Evolutionary conservation across 2,329 filamentous ascomycete species (phyloP), one percentile per base, ranked within the genome.

Genomic region (Hirsutella thompsonii): DNA sequence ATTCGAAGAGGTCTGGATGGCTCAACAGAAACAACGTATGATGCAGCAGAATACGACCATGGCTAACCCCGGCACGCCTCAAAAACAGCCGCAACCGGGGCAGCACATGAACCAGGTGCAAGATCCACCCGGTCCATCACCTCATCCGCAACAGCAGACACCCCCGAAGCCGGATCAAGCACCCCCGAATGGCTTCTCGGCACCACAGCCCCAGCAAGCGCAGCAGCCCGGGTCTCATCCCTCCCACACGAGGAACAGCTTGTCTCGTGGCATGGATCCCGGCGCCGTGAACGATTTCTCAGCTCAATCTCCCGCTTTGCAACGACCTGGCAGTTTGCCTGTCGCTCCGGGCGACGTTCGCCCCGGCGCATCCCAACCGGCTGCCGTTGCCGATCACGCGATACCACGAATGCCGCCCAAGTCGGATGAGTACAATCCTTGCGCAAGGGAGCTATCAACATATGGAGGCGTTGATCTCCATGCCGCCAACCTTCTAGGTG

Each of bases 381-480:
- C 38, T 11, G 33, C 50, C 16, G 44, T 36, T 26, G 39, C 46
- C 21, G 60, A 62, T 40, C 57, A 54, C 4, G 50, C 55, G 5
- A 55, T 61, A 48, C 54, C 57, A n/a, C 63, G 63, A 1, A 58
- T 67, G 21, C 56, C 60, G 1, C 59, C 60, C 1, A 64, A 72
- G 40, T 63, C 70, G 0, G 69, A 74, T 11, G 66, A 72, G 37
- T 76, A 79, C 46, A 63, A 64, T 28, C 74, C 76, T 0, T 74
- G 69, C 49, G 67, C 68, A 9, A 67, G 75, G 8, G 64, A 72
- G 38, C 49, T 75, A 30, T 70, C 72, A 34, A 71, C 72, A 2
- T 80, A 80, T 58, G 88, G 88, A 8, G 86, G 87, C 1, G 71
- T 90, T 44, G 75, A 84, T 44, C 65, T 89, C 11, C 67, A 76